Percentiles rank a stretch among this genome's conserved stretches.
phyloP scores from a whole-genome alignment of 2,329 filamentous ascomycete species.

The Juglanconis oblonga region DNA sequence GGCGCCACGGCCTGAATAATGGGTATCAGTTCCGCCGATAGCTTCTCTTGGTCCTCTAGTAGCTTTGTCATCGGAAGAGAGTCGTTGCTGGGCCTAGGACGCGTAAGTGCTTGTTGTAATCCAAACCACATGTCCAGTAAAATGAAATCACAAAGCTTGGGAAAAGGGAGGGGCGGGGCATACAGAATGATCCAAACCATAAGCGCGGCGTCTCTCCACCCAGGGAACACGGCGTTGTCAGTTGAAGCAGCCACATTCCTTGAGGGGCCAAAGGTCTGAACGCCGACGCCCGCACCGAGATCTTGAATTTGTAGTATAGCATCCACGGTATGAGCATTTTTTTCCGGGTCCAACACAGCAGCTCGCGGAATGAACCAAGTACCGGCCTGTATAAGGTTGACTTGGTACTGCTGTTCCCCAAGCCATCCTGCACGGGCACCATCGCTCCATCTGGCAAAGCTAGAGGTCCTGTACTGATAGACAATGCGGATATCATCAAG shows the following conservation, averaged over 20 bases:
- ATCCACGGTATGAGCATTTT: neutral
- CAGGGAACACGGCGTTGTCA: neutral
- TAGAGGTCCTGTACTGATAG: neutral
- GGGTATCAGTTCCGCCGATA: neutral
- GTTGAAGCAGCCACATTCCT: neutral
- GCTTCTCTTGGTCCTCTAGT: neutral
- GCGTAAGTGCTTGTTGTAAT: too few species aligned
- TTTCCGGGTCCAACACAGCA: neutral
- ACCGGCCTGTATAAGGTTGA: neutral
- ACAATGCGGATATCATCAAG: neutral
- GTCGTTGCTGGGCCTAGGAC: neutral
- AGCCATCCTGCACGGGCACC: neutral
- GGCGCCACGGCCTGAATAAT: conserved; percentile 21
- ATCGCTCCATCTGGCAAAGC: neutral
- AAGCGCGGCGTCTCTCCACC: neutral
- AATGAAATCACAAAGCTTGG: too few species aligned
- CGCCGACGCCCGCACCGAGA: neutral
- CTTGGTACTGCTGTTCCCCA: neutral
- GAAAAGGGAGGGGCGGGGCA: too few species aligned
- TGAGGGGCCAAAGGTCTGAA: neutral
- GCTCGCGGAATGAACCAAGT: neutral
- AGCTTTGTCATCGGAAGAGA: neutral
- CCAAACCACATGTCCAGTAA: too few species aligned
- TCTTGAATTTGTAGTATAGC: neutral
- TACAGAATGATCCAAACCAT: neutral